Conservation (phyloP, 2,329 filamentous ascomycete genomes). For the Alternaria infectoria region DNA sequence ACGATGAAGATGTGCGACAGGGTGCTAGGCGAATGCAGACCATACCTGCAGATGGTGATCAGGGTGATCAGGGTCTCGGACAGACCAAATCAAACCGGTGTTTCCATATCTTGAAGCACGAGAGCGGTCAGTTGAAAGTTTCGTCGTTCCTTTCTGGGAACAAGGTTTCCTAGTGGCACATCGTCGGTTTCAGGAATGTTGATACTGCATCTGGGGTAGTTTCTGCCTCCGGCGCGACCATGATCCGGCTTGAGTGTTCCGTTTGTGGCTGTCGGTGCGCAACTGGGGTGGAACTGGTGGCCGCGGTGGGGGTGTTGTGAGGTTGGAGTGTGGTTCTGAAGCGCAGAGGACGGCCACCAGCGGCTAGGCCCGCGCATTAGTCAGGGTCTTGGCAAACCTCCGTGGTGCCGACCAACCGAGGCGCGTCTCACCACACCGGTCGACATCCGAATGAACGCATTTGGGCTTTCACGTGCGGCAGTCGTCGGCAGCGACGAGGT, state of each 20-base stretch:
- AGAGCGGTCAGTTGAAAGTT: conserved; percentile 24
- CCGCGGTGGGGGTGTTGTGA: not conserved
- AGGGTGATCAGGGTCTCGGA: conserved; percentile 2
- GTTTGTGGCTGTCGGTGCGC: conserved; percentile 14
- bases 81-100: conserved; percentile 8
- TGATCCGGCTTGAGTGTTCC: conserved; percentile 26
- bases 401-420: not conserved
- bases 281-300: not conserved
- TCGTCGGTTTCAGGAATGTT: conserved; percentile 36
- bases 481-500: not conserved
- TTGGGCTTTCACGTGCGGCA: not conserved
- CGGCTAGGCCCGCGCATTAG: not conserved
- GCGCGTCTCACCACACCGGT: not conserved
- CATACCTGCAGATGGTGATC: conserved; percentile 1
- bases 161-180: conserved; percentile 38
- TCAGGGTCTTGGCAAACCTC: conserved; percentile 8
- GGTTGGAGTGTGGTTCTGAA: not conserved
- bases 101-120: conserved; percentile 24
- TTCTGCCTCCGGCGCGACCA: conserved; percentile 22
- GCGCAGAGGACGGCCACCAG: not conserved
- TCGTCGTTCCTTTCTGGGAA: conserved; percentile 26
- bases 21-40: conserved; percentile 3
- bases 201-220: conserved; percentile 26
- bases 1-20: not conserved
- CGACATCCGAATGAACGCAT: not conserved